phyloP scores from a whole-genome alignment of 805 yeast genomes.

The Lipomyces anomalus region DNA sequence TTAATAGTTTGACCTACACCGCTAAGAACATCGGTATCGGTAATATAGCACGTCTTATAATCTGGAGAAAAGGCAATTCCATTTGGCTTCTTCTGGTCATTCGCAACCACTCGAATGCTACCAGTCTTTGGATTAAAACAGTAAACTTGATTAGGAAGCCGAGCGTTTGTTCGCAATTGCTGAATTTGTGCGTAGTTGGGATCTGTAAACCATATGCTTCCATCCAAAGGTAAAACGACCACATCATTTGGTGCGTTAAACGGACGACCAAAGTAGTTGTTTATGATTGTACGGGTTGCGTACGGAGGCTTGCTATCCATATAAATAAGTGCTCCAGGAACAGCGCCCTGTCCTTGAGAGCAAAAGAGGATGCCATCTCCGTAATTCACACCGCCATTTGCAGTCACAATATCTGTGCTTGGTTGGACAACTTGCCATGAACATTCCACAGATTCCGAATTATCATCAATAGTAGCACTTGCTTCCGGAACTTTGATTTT shows the following conservation, averaged over 20 bases:
- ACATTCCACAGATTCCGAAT: slow-evolving; percentile 9
- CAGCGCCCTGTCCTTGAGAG: slow-evolving; percentile 26
- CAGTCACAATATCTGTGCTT: slow-evolving; percentile 22
- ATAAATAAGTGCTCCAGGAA: slow-evolving; percentile 23
- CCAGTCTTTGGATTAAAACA: slow-evolving; percentile 35
- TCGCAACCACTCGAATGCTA: slow-evolving; percentile 32
- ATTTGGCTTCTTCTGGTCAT: slow-evolving; percentile 54
- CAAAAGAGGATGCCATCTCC: slow-evolving; percentile 27
- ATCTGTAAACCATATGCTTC: slow-evolving; percentile 31
- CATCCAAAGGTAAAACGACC: slow-evolving; percentile 27
- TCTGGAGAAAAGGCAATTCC: slow-evolving; percentile 55
- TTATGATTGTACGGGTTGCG: slow-evolving; percentile 18
- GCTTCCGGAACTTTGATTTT: slow-evolving; percentile 18
- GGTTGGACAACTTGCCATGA: slow-evolving; percentile 26
- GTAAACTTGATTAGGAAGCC: slow-evolving; percentile 37
- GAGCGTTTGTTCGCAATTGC: slow-evolving; percentile 13
- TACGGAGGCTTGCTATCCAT: slow-evolving; percentile 25
- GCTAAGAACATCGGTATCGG: slow-evolving; percentile 36
- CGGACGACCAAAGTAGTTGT: slow-evolving; percentile 29
- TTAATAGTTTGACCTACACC: slow-evolving; percentile 17
- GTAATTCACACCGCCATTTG: slow-evolving; percentile 30
- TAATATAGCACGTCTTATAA: slow-evolving; percentile 43
- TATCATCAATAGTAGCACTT: slow-evolving; percentile 1
- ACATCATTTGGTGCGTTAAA: slow-evolving; percentile 31
- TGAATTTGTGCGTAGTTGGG: slow-evolving; percentile 28